Percentiles rank a stretch among this genome's conserved stretches.
phyloP scores from a whole-genome alignment of 805 yeast species.

The Sugiyamaella floridensis region DNA sequence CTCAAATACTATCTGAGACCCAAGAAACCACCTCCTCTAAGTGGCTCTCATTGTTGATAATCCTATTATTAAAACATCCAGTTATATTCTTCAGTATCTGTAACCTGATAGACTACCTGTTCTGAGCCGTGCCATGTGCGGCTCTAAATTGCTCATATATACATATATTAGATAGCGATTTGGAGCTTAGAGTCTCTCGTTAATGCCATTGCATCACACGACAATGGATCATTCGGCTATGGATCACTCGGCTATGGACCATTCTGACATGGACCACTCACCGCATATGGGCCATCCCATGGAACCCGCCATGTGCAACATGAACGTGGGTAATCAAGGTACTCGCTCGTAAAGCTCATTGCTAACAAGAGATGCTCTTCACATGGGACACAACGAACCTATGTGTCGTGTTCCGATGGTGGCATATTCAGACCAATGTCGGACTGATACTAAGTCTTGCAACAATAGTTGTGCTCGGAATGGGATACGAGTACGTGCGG shows the following conservation, averaged over 20 bases:
- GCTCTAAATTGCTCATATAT: background rate
- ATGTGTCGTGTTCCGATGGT: constrained; percentile 70
- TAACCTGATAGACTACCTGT: too few relatives aligned
- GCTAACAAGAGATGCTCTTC: constrained; percentile 47
- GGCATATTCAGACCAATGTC: constrained; percentile 57
- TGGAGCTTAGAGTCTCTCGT: background rate
- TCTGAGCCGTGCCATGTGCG: background rate
- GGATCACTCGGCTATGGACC: constrained; percentile 18
- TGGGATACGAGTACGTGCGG: constrained; percentile 58
- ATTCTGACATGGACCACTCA: constrained; percentile 8
- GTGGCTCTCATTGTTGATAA: too few relatives aligned
- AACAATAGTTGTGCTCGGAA: constrained; percentile 42
- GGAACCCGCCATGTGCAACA: constrained; percentile 18
- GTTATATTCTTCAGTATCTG: too few relatives aligned
- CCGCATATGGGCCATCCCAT: background rate
- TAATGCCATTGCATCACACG: background rate
- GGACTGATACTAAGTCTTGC: constrained; percentile 49
- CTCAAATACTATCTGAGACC: too few relatives aligned
- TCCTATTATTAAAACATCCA: too few relatives aligned
- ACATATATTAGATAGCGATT: background rate
- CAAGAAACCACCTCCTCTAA: too few relatives aligned
- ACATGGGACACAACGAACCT: constrained; percentile 72
- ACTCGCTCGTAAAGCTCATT: background rate
- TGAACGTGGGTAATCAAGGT: constrained; percentile 22
- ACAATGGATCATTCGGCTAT: constrained; percentile 18